Percentiles rank a stretch among this genome's conserved stretches.
Evolutionary conservation across 805 yeast species (phyloP).

Genomic region (Jamesozyma hellenica): DNA sequence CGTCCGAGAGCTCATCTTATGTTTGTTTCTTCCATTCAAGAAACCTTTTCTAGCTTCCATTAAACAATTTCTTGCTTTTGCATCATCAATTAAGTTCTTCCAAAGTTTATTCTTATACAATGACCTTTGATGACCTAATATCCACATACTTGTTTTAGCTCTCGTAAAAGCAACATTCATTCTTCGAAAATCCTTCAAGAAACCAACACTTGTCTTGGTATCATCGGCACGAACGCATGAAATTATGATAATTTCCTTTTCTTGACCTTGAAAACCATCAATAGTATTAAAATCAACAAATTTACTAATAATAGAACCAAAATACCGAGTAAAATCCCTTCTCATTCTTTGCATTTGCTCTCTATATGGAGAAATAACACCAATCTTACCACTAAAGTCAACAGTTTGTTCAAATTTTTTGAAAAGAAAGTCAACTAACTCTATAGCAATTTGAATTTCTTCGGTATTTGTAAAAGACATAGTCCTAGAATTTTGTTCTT

Average conservation of each 20-base stretch:
- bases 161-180: constrained; percentile 97
- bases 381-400: constrained; percentile 64
- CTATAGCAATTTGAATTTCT: constrained; percentile 69
- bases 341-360: constrained; percentile 64
- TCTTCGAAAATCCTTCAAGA: constrained; percentile 81
- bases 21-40: constrained; percentile 2
- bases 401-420: constrained; percentile 33
- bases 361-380: constrained; percentile 89
- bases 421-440: constrained; percentile 49
- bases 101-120: constrained; percentile 60
- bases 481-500: constrained; percentile 52
- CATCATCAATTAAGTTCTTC: constrained; percentile 60
- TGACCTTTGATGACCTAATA: constrained; percentile 69
- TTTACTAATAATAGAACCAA: constrained; percentile 52
- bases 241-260: constrained; percentile 80
- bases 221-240: constrained; percentile 90
- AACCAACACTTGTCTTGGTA: constrained; percentile 56
- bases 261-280: constrained; percentile 98
- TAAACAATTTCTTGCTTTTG: constrained; percentile 37
- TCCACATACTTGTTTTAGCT: constrained; percentile 87
- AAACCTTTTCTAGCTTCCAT: constrained; percentile 25
- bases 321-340: constrained; percentile 44
- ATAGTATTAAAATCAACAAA: constrained; percentile 86
- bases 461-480: constrained; percentile 59
- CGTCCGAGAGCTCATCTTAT: not conserved